Evolutionary conservation across 768 basidiomycete genomes (phyloP), one percentile per base, ranked within the genome.

Genomic region (Daedalea quercina): DNA sequence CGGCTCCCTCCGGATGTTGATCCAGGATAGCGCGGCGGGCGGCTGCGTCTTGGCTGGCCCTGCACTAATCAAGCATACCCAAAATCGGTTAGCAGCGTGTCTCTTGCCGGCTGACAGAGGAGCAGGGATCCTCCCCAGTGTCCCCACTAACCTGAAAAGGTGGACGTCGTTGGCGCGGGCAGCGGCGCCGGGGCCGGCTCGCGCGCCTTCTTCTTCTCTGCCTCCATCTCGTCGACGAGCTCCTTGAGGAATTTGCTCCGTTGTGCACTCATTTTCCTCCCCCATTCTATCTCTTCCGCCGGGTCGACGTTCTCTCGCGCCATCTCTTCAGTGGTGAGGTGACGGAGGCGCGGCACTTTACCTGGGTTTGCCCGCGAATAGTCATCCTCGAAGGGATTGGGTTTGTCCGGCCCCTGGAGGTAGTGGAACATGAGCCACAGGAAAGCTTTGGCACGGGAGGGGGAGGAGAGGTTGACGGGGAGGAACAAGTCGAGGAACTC

Each of bases 401-500:
- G 68, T 11, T 71, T 66, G 33, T 76, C 73, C 1, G 79, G 74
- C 31, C 74, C 75, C 67, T 93, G 90, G 57, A 94, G 73, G 66
- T 94, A 92, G 63, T 89, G 77, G 67, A 81, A 92, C 46, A 91
- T 69, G 52, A 92, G 75, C 87, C 89, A 92, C 25, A 95, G 76
- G 66, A 95, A 90, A 2, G 82, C 87, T 52, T 73, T 73, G 4
- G 87, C 90, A 26, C 93, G 85, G 56, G 86, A 84, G 3, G 67
- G 67, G 2, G 91, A 90, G 11, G 85, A 77, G 33, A 91, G 72
- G 43, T 78, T 76, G 60, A 84, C 82, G 35, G 90, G 88, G 37
- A 90, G 76, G 67, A 94, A 94, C 37, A 94, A 74, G 69, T 94
- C 91, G 42, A 91, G 73, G 55, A 94, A 87, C 64, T 89, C 87